phyloP scores from a whole-genome alignment of 345 rosid species.

The Bretschneidera sinensis region DNA sequence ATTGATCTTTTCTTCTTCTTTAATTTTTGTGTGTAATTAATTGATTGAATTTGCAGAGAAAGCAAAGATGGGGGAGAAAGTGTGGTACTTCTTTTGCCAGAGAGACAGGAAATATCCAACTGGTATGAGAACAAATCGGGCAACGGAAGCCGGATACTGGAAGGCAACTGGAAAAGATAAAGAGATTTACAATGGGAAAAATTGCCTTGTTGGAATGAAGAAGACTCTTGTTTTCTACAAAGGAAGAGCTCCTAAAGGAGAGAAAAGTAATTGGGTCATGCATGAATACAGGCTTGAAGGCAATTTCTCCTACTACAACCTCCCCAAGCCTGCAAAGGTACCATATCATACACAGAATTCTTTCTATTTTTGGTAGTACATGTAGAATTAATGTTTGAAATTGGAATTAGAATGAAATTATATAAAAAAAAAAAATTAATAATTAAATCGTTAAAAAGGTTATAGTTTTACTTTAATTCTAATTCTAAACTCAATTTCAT shows the following conservation, averaged over 20 bases:
- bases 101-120: conserved; percentile 96
- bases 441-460: not conserved
- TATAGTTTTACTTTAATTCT: not conserved
- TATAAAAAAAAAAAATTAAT: not conserved
- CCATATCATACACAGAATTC: not conserved
- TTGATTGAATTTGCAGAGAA: conserved; percentile 40
- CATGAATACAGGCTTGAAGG: conserved; percentile 95
- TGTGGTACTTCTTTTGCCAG: conserved; percentile 90
- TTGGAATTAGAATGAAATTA: not conserved
- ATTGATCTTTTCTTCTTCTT: not conserved
- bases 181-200: conserved; percentile 67
- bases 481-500: too few species aligned
- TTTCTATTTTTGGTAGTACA: not conserved
- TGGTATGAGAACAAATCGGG: conserved; percentile 93
- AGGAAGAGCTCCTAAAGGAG: conserved; percentile 98
- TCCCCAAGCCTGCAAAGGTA: conserved; percentile 71
- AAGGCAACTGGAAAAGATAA: conserved; percentile 96
- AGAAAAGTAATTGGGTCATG: conserved; percentile 94
- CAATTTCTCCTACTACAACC: conserved; percentile 61
- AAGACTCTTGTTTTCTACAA: conserved; percentile 93
- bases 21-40: not conserved
- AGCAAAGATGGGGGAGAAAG: conserved; percentile 97
- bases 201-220: conserved; percentile 90
- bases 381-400: not conserved
- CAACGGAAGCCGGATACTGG: conserved; percentile 91